Conservation (phyloP, 768 basidiomycete species). For the Phlegmacium glaucopus region DNA sequence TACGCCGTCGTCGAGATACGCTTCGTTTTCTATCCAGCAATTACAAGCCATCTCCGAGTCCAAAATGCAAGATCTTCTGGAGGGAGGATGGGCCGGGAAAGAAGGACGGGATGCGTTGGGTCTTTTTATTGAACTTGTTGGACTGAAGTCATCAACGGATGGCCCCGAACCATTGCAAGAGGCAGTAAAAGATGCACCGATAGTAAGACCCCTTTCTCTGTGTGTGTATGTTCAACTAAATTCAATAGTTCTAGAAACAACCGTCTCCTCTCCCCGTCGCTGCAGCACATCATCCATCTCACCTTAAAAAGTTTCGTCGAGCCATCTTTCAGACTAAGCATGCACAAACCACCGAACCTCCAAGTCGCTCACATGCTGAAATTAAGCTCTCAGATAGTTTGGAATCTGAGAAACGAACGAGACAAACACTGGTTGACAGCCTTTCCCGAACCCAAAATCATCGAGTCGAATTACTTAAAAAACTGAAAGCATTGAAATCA, state of each 20-base stretch:
- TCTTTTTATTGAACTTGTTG: constrained; percentile 24
- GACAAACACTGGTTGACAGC: constrained; percentile 21
- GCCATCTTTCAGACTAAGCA: constrained; percentile 20
- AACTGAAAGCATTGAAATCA: neutral
- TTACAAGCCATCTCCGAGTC: constrained; percentile 29
- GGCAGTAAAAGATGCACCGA: too few relatives aligned
- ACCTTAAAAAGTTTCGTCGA: constrained; percentile 30
- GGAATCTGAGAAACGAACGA: constrained; percentile 21
- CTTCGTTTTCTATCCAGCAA: constrained; percentile 22
- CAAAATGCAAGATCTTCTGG: constrained; percentile 23
- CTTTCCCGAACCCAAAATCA: constrained; percentile 12
- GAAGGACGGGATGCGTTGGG: constrained; percentile 22
- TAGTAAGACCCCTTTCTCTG: too few relatives aligned
- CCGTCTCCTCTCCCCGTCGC: constrained; percentile 37
- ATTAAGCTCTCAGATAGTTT: constrained; percentile 17
- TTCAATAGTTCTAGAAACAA: neutral
- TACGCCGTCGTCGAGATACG: constrained; percentile 18
- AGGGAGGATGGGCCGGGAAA: constrained; percentile 21
- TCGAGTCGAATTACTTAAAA: neutral
- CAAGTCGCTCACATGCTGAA: constrained; percentile 11
- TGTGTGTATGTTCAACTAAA: too few relatives aligned
- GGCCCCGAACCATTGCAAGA: too few relatives aligned
- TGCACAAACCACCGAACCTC: neutral
- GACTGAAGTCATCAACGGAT: constrained; percentile 1
- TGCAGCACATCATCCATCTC: constrained; percentile 43